These are phyloP conservation scores for Vitis labrusca DNA, from an alignment of 164 flowering plant species.

Conservation along the genomic window DNA sequence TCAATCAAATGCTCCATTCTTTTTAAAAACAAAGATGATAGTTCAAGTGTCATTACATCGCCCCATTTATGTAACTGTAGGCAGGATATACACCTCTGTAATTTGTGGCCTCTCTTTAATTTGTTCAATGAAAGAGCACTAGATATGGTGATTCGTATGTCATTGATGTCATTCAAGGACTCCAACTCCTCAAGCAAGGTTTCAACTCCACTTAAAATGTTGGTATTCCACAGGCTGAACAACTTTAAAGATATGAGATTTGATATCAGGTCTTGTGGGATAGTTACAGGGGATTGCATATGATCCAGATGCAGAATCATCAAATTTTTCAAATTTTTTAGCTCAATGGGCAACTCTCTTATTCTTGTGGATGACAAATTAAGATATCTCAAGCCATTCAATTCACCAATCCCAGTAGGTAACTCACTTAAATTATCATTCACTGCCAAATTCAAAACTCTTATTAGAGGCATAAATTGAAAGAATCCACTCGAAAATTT, in stretches of 20 bases:
- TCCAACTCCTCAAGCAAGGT: background rate
- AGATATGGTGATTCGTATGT: background rate
- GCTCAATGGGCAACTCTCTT: conserved; percentile 1
- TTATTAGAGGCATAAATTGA: too few relatives aligned
- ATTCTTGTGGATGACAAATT: conserved; percentile 1
- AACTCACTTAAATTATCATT: too few relatives aligned
- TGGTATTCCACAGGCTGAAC: background rate
- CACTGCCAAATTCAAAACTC: too few relatives aligned
- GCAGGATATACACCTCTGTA: too few relatives aligned
- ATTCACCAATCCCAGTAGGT: too few relatives aligned
- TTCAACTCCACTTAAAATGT: background rate
- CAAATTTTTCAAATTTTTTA: conserved; percentile 5
- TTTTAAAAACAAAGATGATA: too few relatives aligned
- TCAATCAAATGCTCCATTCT: too few relatives aligned
- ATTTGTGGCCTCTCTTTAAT: too few relatives aligned
- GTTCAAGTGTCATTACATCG: too few relatives aligned
- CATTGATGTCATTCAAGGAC: background rate
- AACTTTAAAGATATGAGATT: background rate
- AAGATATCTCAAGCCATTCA: conserved; percentile 2
- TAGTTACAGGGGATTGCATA: rapidly evolving
- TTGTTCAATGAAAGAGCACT: too few relatives aligned
- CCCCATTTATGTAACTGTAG: too few relatives aligned
- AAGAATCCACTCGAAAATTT: too few relatives aligned
- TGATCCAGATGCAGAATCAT: background rate
- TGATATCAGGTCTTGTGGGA: conserved; percentile 6